Conservation (phyloP, 768 basidiomycete genomes). For the Termitomyces titanicus region DNA sequence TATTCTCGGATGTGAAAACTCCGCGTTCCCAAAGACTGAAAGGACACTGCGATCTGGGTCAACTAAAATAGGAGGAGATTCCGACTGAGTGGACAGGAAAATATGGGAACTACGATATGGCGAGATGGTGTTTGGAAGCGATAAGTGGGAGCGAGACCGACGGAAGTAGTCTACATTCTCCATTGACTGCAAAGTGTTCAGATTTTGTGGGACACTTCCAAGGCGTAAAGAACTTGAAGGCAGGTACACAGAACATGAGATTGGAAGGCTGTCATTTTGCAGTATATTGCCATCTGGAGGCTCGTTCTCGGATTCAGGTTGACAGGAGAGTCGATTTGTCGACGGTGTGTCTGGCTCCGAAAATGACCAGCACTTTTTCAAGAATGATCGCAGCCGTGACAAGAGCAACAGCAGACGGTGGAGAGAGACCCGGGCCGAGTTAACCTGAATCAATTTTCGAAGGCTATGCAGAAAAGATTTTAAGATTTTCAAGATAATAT, state of each 20-base stretch:
- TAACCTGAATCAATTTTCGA: conserved; percentile 4
- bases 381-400: neutral
- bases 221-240: neutral
- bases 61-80: conserved; percentile 1
- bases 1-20: conserved; percentile 10
- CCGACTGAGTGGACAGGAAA: neutral
- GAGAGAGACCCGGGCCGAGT: neutral
- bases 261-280: neutral
- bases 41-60: neutral
- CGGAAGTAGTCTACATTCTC: neutral
- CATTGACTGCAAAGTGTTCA: neutral
- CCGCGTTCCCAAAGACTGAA: neutral
- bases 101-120: neutral
- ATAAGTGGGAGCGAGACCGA: neutral
- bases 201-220: neutral
- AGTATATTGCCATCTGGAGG: neutral
- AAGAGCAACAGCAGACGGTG: conserved; percentile 3
- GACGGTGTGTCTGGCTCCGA: neutral
- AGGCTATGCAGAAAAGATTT: conserved; percentile 5
- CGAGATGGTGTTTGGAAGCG: neutral
- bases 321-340: neutral
- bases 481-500: neutral
- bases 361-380: neutral
- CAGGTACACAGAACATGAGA: neutral
- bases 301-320: neutral